A percentile compares a stretch with the other conserved stretches of the same genome.
phyloP scores from a whole-genome alignment of 2,329 filamentous ascomycete species.

The Cercospora sp. region DNA sequence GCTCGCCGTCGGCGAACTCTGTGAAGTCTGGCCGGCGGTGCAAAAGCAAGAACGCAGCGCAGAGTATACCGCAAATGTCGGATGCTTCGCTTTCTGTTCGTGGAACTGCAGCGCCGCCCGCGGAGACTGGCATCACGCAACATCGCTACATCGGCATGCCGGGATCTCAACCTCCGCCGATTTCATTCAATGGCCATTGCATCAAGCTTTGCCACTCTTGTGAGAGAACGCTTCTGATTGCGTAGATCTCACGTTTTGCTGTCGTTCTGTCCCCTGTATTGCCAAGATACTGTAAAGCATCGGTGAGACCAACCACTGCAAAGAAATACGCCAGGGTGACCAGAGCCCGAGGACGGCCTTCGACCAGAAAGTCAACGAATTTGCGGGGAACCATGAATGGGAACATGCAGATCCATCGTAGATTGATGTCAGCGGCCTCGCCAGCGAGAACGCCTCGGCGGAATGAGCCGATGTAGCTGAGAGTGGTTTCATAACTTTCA shows the following conservation, averaged over 20 bases:
- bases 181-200: slow-evolving; percentile 34
- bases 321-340: slow-evolving; percentile 41
- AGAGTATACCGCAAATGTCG: not conserved
- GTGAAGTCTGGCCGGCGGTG: not conserved
- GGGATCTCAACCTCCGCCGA: slow-evolving; percentile 19
- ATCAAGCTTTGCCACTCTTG: slow-evolving; percentile 37
- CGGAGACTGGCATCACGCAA: not conserved
- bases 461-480: slow-evolving; percentile 35
- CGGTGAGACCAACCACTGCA: slow-evolving; percentile 34
- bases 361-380: slow-evolving; percentile 37
- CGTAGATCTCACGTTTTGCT: slow-evolving; percentile 32
- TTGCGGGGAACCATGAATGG: slow-evolving; percentile 35
- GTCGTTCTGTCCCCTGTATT: slow-evolving; percentile 30
- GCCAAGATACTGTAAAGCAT: slow-evolving; percentile 35
- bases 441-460: slow-evolving; percentile 29
- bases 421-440: slow-evolving; percentile 31
- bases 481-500: slow-evolving; percentile 32
- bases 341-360: slow-evolving; percentile 38
- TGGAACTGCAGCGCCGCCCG: not conserved
- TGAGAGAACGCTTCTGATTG: slow-evolving; percentile 32
- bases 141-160: not conserved
- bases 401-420: slow-evolving; percentile 38
- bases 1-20: not conserved
- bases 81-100: not conserved
- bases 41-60: not conserved